These are phyloP conservation scores for Fusarium hainanense DNA, from an alignment of 2,329 filamentous ascomycete species.

Conservation along the genomic window DNA sequence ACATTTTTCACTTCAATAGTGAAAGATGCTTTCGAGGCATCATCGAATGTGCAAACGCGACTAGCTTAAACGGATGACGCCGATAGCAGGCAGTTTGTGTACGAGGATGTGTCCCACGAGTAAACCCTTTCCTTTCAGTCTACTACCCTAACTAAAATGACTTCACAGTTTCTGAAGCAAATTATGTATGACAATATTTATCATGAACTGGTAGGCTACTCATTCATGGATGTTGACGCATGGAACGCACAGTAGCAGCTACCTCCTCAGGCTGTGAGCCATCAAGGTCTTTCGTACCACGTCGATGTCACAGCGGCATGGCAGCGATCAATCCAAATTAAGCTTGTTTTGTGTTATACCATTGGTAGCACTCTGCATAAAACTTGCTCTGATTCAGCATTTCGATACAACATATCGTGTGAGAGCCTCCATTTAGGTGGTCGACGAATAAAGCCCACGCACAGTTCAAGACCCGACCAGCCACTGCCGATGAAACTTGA, in stretches of 20 bases:
- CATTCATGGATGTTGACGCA: too few relatives aligned
- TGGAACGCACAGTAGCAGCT: not conserved
- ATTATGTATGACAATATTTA: rapidly evolving
- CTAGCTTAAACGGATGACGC: not conserved
- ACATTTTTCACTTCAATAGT: not conserved
- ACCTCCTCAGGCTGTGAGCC: not conserved
- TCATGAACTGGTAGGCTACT: not conserved
- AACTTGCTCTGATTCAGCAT: not conserved
- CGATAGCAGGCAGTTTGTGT: not conserved
- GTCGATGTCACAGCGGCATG: not conserved
- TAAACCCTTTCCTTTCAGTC: not conserved
- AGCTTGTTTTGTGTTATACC: not conserved
- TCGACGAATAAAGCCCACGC: too few relatives aligned
- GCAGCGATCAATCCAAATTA: not conserved
- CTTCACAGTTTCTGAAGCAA: rapidly evolving
- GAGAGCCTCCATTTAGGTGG: too few relatives aligned
- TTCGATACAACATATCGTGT: not conserved
- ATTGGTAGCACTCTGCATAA: not conserved
- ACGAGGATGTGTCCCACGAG: not conserved
- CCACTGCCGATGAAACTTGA: not conserved
- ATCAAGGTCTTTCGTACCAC: not conserved
- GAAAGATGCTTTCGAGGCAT: not conserved
- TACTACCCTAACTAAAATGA: not conserved
- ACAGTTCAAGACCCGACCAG: not conserved
- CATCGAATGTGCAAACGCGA: not conserved